Conservation (phyloP, 306 rosid species). For the Styphnolobium japonicum region DNA sequence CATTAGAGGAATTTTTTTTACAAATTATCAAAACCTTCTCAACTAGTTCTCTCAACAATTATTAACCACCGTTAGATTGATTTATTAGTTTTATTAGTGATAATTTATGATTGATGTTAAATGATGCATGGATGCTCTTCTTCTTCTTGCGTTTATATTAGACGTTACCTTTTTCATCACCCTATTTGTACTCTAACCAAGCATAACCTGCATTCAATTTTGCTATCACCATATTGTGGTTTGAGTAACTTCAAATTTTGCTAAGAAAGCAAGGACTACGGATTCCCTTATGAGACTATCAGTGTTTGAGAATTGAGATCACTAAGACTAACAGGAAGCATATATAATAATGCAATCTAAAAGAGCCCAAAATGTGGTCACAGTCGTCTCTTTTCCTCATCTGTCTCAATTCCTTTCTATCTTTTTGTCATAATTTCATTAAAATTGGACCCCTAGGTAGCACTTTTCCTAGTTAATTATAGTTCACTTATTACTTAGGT, state of each 20-base stretch:
- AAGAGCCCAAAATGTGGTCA: slow-evolving; percentile 2
- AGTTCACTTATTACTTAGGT: not conserved
- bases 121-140: too few species aligned
- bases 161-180: too few species aligned
- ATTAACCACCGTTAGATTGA: too few species aligned
- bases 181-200: not conserved
- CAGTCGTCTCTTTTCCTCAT: not conserved
- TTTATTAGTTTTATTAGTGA: too few species aligned
- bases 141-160: too few species aligned
- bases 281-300: not conserved
- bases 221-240: not conserved
- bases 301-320: not conserved
- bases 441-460: not conserved
- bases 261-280: not conserved
- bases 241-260: not conserved
- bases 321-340: too few species aligned
- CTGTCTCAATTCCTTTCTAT: not conserved
- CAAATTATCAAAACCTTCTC: too few species aligned
- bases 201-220: not conserved
- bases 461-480: too few species aligned
- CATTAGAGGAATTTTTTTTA: too few species aligned
- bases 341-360: slow-evolving; percentile 10
- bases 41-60: too few species aligned
- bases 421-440: not conserved
- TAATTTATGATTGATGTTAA: too few species aligned